A percentile compares a stretch with the other conserved stretches of the same genome.
Conservation (phyloP, 805 yeast species). For the Saccharomycopsis sp. region DNA sequence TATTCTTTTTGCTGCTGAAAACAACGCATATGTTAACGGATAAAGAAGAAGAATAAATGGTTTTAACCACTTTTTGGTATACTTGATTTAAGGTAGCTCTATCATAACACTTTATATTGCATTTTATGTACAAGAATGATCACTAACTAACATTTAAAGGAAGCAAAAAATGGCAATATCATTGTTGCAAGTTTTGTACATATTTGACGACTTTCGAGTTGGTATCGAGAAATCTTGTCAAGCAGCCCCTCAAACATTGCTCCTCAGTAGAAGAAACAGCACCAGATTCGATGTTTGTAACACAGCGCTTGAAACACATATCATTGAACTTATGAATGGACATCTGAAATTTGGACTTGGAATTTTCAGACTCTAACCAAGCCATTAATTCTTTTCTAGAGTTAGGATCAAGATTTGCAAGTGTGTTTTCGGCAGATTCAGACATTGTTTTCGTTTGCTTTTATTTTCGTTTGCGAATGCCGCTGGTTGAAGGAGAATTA, state of each 20-base stretch:
- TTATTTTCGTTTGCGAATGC: neutral
- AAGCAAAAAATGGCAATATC: neutral
- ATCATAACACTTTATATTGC: no score
- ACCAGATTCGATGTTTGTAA: conserved; percentile 34
- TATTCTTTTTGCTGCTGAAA: no score
- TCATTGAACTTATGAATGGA: conserved; percentile 86
- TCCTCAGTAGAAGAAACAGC: conserved; percentile 51
- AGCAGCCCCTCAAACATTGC: conserved; percentile 70
- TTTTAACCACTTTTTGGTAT: no score
- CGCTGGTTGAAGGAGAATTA: neutral
- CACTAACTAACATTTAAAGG: neutral
- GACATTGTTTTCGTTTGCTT: conserved; percentile 25
- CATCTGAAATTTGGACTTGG: conserved; percentile 81
- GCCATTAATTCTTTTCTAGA: conserved; percentile 67
- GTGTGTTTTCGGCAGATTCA: conserved; percentile 34
- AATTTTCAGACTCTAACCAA: conserved; percentile 76
- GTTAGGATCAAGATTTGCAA: conserved; percentile 51
- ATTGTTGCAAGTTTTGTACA: neutral
- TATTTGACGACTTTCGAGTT: conserved; percentile 72
- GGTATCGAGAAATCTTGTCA: conserved; percentile 80
- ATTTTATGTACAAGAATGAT: neutral
- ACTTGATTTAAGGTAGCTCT: no score
- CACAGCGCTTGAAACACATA: conserved; percentile 84
- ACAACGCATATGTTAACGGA: no score
- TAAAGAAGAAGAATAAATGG: no score